Base-by-base conservation (phyloP, 371 early-diverging fungal genomes). In the Mortierella sp. region DNA sequence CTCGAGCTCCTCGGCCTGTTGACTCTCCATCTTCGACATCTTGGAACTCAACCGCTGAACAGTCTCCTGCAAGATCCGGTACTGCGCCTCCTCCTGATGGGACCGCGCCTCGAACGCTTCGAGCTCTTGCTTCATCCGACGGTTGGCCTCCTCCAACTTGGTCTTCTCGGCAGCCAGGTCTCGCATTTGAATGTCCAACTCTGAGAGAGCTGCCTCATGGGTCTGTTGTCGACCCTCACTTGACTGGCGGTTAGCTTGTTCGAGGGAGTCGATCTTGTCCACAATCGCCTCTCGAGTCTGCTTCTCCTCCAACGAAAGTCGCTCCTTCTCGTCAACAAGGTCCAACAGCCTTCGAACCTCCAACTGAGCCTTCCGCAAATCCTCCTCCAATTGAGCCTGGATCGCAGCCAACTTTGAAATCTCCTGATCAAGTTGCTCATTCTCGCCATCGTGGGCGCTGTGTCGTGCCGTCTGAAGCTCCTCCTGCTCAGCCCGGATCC, bases 1-100 rank as follows among this genome's bases (percentile, higher is more conserved):
- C 34, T 76, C 70, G 2, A 80, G 31, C 37, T 76, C 77, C 43
- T 43, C 40, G 0, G 70, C 70, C 53, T 81, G 82, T 45, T 81
- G 74, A 34, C 29, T 69, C 55, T 81, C 82, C 45, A 81, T 48
- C n/a, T 55, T 58, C n/a, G 74, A 37, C 44, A 77, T 70, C 64
- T 81, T 77, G 48, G 77, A 66, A 29, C 74, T 71, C 43, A 74
- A 29, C 24, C 82, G 65, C 39, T 81, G 77, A 37, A 81, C 63
- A n/a, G 78, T 74, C 41, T 82, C 82, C 53, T 82, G 82, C 24
- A 82, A 63, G 2, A 63, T 71, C 2, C 69, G 68, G 66, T 82
- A 82, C 47, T 82, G 82, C 2, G 41, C 63, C 29, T 77, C 71
- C 37, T 77, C 82, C 43, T 77, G 77, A 22, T 82, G 68, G 10